Evolutionary conservation across 2,329 filamentous ascomycete genomes (phyloP), one percentile per base, ranked within the genome.

Genomic region (Xylaria sp.): DNA sequence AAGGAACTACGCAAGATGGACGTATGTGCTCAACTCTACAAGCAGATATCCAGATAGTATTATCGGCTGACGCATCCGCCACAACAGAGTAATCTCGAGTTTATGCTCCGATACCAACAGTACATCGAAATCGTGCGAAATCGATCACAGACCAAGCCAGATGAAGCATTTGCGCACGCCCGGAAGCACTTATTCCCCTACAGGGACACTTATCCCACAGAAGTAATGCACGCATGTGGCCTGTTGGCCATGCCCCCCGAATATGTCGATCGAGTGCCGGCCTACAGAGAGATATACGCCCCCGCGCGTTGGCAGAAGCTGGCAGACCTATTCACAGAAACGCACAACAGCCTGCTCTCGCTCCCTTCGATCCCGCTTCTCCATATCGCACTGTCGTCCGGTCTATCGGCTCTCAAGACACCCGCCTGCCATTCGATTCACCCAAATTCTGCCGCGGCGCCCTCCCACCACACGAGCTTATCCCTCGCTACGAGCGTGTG

Each of bases 341-440:
- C 94, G 1, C 93, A 98, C 81, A 94, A 97, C 83, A 89, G 86
- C 53, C 89, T 99, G 4, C 90, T 97, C 71, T 90, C 90, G 17
- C 88, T 99, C 0, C 94, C 96, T 0, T 86, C 91, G 1, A 89
- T 91, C 23, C 94, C 96, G 0, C 88, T 97, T 20, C 88, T 99
- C 31, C 93, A 98, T 81, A 92, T 97, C 70, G 96, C 96, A 13
- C 88, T 99, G 10, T 93, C 92, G 0, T 94, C 94, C 0, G 96
- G 96, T 7, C 87, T 99, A 10, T 97, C 94, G 0, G 94, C 96
- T 0, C 90, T 99, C 73, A 99, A 99, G 81, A 98, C 96, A 0
- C 96, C 96, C 0, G 90, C 93, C 17, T 99, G 96, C 79, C 94
- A 98, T 81, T 92, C 91, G 1, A 83, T 59, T 77, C 79, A 59